These are phyloP conservation scores for Euphorbia corollata DNA, from an alignment of 441 rosid species.

Conservation along the genomic window DNA sequence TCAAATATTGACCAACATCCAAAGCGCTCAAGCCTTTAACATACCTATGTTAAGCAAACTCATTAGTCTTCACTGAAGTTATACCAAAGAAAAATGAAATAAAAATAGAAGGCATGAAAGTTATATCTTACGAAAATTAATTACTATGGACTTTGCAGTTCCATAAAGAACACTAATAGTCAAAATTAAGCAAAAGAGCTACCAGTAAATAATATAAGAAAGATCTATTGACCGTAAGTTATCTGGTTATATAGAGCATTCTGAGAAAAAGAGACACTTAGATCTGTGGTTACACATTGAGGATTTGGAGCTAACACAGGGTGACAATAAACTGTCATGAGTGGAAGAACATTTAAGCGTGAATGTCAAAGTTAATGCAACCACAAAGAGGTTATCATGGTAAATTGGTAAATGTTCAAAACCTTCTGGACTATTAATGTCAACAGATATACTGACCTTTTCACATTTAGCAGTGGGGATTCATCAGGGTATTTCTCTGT, in stretches of 20 bases:
- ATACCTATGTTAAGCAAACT: neutral
- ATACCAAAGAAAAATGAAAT: neutral
- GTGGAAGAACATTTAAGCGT: neutral
- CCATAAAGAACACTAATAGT: neutral
- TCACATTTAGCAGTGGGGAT: slow-evolving; percentile 68
- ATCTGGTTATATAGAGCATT: slow-evolving; percentile 2
- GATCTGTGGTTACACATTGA: neutral
- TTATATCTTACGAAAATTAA: neutral
- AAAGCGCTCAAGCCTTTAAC: neutral
- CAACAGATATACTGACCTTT: slow-evolving; percentile 41
- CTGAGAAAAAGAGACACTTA: neutral
- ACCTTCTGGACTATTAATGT: slow-evolving; percentile 12
- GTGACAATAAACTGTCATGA: neutral
- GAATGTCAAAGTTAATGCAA: slow-evolving; percentile 6
- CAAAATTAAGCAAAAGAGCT: neutral
- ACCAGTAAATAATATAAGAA: neutral
- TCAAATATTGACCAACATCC: neutral
- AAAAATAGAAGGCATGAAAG: neutral
- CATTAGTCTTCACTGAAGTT: neutral
- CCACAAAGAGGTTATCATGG: neutral
- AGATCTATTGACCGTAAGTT: neutral
- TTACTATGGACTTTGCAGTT: neutral
- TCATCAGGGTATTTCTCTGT: slow-evolving; percentile 86
- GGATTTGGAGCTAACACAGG: neutral
- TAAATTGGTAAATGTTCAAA: neutral